Percentiles rank a stretch among this genome's conserved stretches.
Evolutionary conservation across 192 early-diverging fungal genomes (phyloP).

Genomic region (Martensiomyces pterosporus): DNA sequence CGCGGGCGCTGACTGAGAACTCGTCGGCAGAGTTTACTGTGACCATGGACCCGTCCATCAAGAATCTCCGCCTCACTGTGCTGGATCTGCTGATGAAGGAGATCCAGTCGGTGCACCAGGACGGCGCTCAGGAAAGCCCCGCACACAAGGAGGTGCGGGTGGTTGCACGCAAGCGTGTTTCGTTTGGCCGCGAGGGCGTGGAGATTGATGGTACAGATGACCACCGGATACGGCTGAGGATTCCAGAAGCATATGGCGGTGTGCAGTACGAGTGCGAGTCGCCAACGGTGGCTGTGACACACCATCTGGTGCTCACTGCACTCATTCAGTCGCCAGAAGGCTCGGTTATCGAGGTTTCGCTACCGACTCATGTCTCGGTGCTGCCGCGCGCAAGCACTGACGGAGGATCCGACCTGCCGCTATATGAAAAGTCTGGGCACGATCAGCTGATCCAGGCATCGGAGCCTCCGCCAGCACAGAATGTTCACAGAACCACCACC

Average conservation of each 20-base stretch:
- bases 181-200: constrained; percentile 4
- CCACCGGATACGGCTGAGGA: constrained; percentile 1
- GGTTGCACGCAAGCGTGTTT: constrained; percentile 9
- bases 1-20: constrained; percentile 6
- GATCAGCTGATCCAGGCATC: constrained; percentile 15
- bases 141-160: constrained; percentile 6
- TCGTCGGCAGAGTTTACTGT: constrained; percentile 2
- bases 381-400: constrained; percentile 11
- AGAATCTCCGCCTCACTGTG: constrained; percentile 4
- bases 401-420: constrained; percentile 3
- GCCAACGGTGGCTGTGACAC: constrained; percentile 4
- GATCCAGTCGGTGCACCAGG: constrained; percentile 5
- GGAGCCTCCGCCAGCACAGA: too few species aligned
- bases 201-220: constrained; percentile 1
- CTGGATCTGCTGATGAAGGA: constrained; percentile 16
- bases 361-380: constrained; percentile 17
- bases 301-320: constrained; percentile 11
- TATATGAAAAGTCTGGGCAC: constrained; percentile 8
- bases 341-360: constrained; percentile 6
- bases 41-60: constrained; percentile 2
- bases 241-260: constrained; percentile 6
- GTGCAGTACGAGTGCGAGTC: constrained; percentile 14
- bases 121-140: not conserved
- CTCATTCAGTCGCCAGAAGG: constrained; percentile 12
- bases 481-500: too few species aligned